Evolutionary conservation across 345 rosid species (phyloP), one percentile per base, ranked within the genome.

Genomic region (Physaria fendleri): DNA sequence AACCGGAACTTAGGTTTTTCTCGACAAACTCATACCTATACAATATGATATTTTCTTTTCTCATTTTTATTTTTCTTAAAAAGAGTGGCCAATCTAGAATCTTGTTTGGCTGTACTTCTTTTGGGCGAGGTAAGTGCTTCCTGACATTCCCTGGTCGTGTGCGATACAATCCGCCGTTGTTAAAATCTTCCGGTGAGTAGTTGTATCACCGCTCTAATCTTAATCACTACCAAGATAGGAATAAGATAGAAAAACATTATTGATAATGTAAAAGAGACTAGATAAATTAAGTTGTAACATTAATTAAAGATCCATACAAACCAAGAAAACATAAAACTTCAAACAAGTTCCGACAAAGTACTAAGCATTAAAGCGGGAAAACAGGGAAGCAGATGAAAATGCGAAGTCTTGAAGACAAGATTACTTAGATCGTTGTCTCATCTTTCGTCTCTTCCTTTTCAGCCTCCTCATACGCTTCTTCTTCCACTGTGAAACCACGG

Each of bases 371-470:
- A 30, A 24, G 45, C 18, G 52, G 42, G 28, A 8, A 43, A 66
- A 49, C 55, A 61, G 4, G 39, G 29, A 61, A 62, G 50, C 42
- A 61, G 56, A 38, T 33, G 9, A 2, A 54, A 33, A 61, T 4
- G 29, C n/a, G n/a, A 54, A 35, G 35, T 25, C 46, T 48, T 62
- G n/a, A 44, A 25, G 58, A 55, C 3, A 54, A 28, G 14, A 17
- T 88, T 91, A 91, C 82, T 91, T 91, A 23, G 98, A 91, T 81
- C 98, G 79, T 79, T 91, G 98, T 54, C 96, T 85, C 98, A 88
- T 91, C 98, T 91, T 91, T 84, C 96, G 66, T 79, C 95, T 86
- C 96, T 91, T 91, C 88, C 98, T 88, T 96, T 91, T 91, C 74
- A 91, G 45, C 74, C 98, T 88, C 74, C 96, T 91, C 98, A 91